Conservation (phyloP, 2,329 filamentous ascomycete genomes). For the Drechslerella stenobrocha region DNA sequence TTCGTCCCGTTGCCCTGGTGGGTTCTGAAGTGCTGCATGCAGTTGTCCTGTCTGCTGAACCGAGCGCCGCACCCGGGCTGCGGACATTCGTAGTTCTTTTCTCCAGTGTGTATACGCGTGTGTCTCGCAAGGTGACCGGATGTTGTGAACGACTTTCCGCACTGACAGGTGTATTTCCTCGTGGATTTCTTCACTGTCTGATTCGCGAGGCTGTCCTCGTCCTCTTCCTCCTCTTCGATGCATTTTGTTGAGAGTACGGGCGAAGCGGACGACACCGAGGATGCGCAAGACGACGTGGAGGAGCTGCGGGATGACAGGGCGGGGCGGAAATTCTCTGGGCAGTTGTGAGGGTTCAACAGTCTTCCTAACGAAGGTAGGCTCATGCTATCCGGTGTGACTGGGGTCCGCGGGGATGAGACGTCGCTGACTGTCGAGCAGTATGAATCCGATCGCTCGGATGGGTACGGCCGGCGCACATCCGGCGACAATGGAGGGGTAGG, state of each 20-base stretch:
- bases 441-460: slow-evolving; percentile 50
- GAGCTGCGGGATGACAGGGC: slow-evolving; percentile 45
- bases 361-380: slow-evolving; percentile 52
- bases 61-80: slow-evolving; percentile 51
- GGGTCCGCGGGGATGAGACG: slow-evolving; percentile 46
- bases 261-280: slow-evolving; percentile 49
- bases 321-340: slow-evolving; percentile 49
- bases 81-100: slow-evolving; percentile 61
- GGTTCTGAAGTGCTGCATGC: slow-evolving; percentile 53
- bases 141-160: slow-evolving; percentile 79
- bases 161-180: slow-evolving; percentile 64
- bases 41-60: slow-evolving; percentile 53
- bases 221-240: slow-evolving; percentile 40
- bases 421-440: slow-evolving; percentile 50
- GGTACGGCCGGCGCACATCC: slow-evolving; percentile 50
- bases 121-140: slow-evolving; percentile 83
- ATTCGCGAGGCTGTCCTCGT: slow-evolving; percentile 21
- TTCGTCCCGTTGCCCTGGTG: slow-evolving; percentile 52
- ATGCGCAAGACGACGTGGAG: slow-evolving; percentile 41
- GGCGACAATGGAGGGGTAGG: slow-evolving; percentile 52
- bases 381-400: slow-evolving; percentile 51
- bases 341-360: slow-evolving; percentile 47
- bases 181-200: slow-evolving; percentile 35
- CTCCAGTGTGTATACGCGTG: slow-evolving; percentile 79
- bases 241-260: slow-evolving; percentile 42